Conservation (phyloP, 352 stramenopile genomes). For the Phytophthora cryptogea region DNA sequence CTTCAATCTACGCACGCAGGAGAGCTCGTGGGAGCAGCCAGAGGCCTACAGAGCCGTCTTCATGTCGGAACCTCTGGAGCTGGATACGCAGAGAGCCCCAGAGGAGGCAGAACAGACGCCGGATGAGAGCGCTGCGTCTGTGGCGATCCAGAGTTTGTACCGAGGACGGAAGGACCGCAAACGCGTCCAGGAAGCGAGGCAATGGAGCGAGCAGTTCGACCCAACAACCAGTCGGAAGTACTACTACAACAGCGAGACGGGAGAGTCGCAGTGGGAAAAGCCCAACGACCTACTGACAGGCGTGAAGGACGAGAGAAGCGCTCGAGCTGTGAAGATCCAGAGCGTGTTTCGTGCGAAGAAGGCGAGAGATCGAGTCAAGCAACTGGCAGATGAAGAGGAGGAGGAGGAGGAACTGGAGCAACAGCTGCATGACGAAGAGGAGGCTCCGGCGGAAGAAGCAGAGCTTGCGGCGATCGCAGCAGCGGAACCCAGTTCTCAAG, state of each 20-base stretch:
- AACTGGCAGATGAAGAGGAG: conserved; percentile 35
- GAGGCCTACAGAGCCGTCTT: conserved; percentile 28
- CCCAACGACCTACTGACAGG: conserved; percentile 40
- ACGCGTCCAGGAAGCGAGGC: conserved; percentile 19
- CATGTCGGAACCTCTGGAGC: conserved; percentile 22
- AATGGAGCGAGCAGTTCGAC: conserved; percentile 64
- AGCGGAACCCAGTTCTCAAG: conserved; percentile 1
- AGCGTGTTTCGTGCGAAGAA: conserved; percentile 53
- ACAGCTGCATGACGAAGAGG: conserved; percentile 15
- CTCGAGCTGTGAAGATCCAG: conserved; percentile 57
- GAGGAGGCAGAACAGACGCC: conserved; percentile 1
- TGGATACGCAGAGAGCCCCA: conserved; percentile 7
- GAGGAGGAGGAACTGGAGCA: conserved; percentile 25
- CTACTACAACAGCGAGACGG: conserved; percentile 55
- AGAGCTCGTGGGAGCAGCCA: conserved; percentile 38
- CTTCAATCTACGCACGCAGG: conserved; percentile 38
- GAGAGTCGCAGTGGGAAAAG: conserved; percentile 48
- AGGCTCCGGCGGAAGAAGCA: conserved; percentile 10
- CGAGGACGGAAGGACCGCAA: conserved; percentile 32
- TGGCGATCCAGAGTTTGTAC: conserved; percentile 47
- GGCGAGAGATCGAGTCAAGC: conserved; percentile 39
- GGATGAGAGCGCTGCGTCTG: conserved; percentile 7
- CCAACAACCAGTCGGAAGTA: conserved; percentile 38
- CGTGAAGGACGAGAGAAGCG: conserved; percentile 37
- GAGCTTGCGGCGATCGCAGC: background rate